A percentile compares a stretch with the other conserved stretches of the same genome.
Conservation (phyloP, 768 basidiomycete species). For the Auriculariales sp. region DNA sequence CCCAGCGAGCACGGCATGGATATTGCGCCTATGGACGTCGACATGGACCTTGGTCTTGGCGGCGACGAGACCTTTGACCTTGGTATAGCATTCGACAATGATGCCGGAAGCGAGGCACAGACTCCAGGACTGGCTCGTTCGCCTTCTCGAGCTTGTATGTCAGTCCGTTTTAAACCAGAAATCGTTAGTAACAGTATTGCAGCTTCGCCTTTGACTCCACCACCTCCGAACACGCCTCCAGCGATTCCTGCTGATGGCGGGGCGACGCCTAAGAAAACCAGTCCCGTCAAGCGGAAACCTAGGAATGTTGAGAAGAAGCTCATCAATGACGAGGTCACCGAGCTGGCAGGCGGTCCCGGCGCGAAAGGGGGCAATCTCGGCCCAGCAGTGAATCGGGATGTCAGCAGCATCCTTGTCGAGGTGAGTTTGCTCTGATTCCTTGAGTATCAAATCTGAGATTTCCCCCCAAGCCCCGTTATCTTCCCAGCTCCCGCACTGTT, state of each 20-base stretch:
- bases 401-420: constrained; percentile 59
- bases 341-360: constrained; percentile 54
- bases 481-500: constrained; percentile 72
- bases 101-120: constrained; percentile 26
- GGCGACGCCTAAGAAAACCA: constrained; percentile 22
- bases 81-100: constrained; percentile 55
- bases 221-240: constrained; percentile 71
- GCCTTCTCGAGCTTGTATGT: constrained; percentile 56
- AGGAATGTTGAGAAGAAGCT: constrained; percentile 58
- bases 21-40: constrained; percentile 35
- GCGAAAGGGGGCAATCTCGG: constrained; percentile 33
- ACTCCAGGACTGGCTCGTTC: constrained; percentile 41
- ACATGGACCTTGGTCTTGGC: constrained; percentile 30
- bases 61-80: constrained; percentile 48
- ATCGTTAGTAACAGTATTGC: constrained; percentile 4
- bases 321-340: constrained; percentile 82
- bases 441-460: neutral
- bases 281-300: constrained; percentile 10
- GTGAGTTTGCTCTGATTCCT: constrained; percentile 10
- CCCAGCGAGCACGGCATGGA: constrained; percentile 53
- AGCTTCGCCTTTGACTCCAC: constrained; percentile 69
- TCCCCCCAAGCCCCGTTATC: constrained; percentile 45
- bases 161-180: neutral
- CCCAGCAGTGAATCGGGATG: constrained; percentile 37
- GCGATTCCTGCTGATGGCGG: no score